Base-by-base conservation (phyloP, 148 eudicot species). In the Vaccinium vitisidaea region DNA sequence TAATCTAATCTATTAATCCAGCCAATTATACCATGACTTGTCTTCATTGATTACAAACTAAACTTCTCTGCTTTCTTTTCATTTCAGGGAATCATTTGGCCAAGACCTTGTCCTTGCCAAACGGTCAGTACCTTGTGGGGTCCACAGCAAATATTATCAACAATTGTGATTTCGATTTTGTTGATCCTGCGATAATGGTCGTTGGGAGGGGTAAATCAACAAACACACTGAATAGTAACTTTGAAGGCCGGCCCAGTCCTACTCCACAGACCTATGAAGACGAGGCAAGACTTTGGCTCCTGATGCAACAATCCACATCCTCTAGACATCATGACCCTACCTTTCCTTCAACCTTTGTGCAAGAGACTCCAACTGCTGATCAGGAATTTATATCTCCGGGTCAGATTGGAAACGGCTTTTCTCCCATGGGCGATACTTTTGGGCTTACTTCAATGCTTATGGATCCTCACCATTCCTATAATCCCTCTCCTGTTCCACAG, bases 171-270 rank as follows among this genome's bases (percentile, higher is more conserved):
- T 84, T 86, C 46, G 93, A 92, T 81, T 86, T 89, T 49, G 80
- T 88, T 4, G 92, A 91, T 85, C 93, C 91, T 84, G 90, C 94
- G 39, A 87, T 89, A 77, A 43, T 90, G 87, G 86, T 67, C 39
- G 87, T 85, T 80, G 88, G 84, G 53, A 86, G 90, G 46, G 89
- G 89, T 56, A 90, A 87, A 73, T 82, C 82, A 70, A 79, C 91
- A 80, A 89, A 84, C 58, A 88, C 75, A 43, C 23, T 73, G 19
- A 87, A 82, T 55, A 27, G 74, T 69, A 84, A 86, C 83, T 84
- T 88, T 2, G 90, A 86, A 63, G 56, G 77, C 76, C 86, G 88
- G 84, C 87, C 71, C 55, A 56, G 73, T 58, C 74, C 83, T 82
- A 36, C 88, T 55, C 81, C 86, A 6, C 90, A 86, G 55, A 53